Evolutionary conservation across 2,329 filamentous ascomycete genomes (phyloP).

Genomic region (Pseudogymnoascus sp.): DNA sequence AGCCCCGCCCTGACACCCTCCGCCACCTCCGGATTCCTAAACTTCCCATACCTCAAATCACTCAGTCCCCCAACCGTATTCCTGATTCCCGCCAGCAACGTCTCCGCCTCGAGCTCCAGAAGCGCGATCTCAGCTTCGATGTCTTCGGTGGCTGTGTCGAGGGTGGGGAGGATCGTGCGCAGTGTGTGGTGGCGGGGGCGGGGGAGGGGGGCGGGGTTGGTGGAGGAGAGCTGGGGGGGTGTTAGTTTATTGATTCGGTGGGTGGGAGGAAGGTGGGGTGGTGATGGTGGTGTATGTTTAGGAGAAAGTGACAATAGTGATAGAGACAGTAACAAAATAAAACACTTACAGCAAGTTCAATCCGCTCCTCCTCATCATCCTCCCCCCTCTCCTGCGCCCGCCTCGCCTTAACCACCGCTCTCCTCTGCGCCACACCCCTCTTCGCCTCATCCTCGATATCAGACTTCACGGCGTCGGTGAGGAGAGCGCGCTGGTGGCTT

Average conservation of each 20-base stretch:
- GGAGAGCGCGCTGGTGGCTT: slow-evolving; percentile 60
- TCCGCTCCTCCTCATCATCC: slow-evolving; percentile 34
- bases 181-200: slow-evolving; percentile 44
- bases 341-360: slow-evolving; percentile 46
- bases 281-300: not conserved
- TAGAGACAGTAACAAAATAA: not conserved
- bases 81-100: slow-evolving; percentile 51
- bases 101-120: slow-evolving; percentile 55
- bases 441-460: slow-evolving; percentile 59
- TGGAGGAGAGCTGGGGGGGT: not conserved
- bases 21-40: slow-evolving; percentile 54
- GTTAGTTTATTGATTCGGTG: not conserved
- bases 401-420: slow-evolving; percentile 46
- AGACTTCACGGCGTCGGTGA: slow-evolving; percentile 56
- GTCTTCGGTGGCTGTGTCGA: slow-evolving; percentile 56
- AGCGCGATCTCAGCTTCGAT: slow-evolving; percentile 60
- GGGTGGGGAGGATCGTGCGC: slow-evolving; percentile 55
- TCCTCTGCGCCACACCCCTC: slow-evolving; percentile 48
- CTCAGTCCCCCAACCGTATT: slow-evolving; percentile 65
- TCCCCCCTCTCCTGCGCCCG: slow-evolving; percentile 46
- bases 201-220: not conserved
- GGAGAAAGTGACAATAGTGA: not conserved
- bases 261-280: too few relatives aligned
- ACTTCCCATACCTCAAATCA: slow-evolving; percentile 71
- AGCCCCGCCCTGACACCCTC: slow-evolving; percentile 62